Evolutionary conservation across 192 early-diverging fungal genomes (phyloP).

Genomic region (Coemansia sp.): DNA sequence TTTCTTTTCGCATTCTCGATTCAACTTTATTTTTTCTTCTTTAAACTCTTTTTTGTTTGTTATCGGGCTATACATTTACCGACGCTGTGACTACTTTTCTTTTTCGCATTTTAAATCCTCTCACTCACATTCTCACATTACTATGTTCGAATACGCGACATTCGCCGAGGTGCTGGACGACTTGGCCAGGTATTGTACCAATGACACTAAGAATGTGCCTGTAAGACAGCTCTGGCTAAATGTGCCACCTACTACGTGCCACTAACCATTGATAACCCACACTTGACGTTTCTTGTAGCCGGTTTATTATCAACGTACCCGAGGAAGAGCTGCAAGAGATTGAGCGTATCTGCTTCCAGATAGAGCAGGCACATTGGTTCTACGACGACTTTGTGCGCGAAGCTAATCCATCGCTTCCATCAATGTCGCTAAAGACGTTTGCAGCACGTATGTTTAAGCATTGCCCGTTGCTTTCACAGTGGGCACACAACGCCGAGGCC

Average conservation of each 20-base stretch:
- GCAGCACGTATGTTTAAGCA: constrained; percentile 83
- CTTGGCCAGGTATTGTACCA: constrained; percentile 61
- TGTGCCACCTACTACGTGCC: neutral
- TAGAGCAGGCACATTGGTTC: constrained; percentile 99
- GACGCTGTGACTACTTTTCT: constrained; percentile 3
- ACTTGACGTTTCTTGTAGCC: constrained; percentile 54
- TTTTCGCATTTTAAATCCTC: neutral
- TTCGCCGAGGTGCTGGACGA: constrained; percentile 89
- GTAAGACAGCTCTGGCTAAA: neutral
- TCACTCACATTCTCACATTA: neutral
- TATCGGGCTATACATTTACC: neutral
- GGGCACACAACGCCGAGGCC: constrained; percentile 82
- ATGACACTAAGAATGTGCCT: neutral
- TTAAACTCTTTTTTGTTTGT: neutral
- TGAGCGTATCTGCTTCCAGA: constrained; percentile 97
- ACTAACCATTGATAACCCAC: neutral
- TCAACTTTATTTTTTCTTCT: neutral
- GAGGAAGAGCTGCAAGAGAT: constrained; percentile 92
- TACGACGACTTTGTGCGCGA: constrained; percentile 98
- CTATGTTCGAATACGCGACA: constrained; percentile 63
- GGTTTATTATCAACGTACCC: constrained; percentile 99
- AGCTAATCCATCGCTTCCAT: constrained; percentile 74
- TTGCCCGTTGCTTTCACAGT: constrained; percentile 87
- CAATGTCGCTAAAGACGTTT: constrained; percentile 84
- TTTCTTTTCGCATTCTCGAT: neutral